Evolutionary conservation across 78 protist species (phyloP).

Genomic region (Thecamonas trahens): DNA sequence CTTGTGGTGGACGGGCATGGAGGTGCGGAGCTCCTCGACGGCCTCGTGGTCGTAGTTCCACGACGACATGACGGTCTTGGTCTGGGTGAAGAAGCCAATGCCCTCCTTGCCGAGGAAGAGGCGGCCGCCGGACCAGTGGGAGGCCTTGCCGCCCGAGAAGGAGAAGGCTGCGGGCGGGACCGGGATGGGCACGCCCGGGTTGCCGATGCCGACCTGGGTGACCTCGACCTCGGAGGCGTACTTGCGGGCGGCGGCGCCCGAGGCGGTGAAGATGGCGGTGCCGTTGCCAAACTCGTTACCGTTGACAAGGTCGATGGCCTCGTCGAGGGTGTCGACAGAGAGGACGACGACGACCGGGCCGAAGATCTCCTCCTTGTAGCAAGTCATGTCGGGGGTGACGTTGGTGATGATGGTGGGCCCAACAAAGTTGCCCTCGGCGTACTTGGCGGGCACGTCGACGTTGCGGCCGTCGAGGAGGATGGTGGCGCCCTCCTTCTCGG

Average conservation of each 20-base stretch:
- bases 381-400: slow-evolving; percentile 41
- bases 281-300: slow-evolving; percentile 97
- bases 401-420: slow-evolving; percentile 88
- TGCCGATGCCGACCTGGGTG: slow-evolving; percentile 58
- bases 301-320: slow-evolving; percentile 91
- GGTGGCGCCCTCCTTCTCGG: slow-evolving; percentile 76
- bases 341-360: slow-evolving; percentile 85
- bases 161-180: slow-evolving; percentile 95
- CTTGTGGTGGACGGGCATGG: too few species aligned
- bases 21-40: too few species aligned
- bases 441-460: slow-evolving; percentile 52
- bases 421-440: slow-evolving; percentile 81
- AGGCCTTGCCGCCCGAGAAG: slow-evolving; percentile 87
- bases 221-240: slow-evolving; percentile 79
- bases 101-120: slow-evolving; percentile 74
- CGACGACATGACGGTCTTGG: slow-evolving; percentile 81
- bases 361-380: slow-evolving; percentile 92
- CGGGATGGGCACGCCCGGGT: slow-evolving; percentile 93
- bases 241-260: slow-evolving; percentile 90
- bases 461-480: slow-evolving; percentile 81
- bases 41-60: slow-evolving; percentile 69
- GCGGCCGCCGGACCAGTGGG: slow-evolving; percentile 73
- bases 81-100: slow-evolving; percentile 81
- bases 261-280: slow-evolving; percentile 91
- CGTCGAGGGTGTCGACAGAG: slow-evolving; percentile 82